Percentiles rank a stretch among this genome's conserved stretches.
These are phyloP conservation scores for Neurospora sp. DNA, from an alignment of 495 filamentous ascomycete species.

Conservation along the genomic window DNA sequence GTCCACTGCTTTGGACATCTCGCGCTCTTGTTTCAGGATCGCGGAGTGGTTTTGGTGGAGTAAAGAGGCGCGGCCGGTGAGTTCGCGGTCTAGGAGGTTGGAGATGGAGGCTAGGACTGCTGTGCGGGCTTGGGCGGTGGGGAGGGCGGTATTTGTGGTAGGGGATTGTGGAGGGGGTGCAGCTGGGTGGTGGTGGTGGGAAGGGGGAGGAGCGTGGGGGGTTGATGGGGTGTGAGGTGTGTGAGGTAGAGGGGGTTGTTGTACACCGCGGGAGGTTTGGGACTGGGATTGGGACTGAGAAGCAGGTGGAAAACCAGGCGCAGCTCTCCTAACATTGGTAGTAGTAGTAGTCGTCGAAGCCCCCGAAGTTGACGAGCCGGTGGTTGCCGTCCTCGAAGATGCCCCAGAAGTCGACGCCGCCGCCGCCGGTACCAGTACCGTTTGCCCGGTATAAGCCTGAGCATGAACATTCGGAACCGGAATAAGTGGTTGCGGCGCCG, in stretches of 20 bases:
- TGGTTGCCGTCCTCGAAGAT: not conserved
- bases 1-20: slow-evolving; percentile 53
- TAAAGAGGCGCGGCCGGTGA: slow-evolving; percentile 61
- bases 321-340: not conserved
- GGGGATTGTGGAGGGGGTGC: too few relatives aligned
- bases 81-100: slow-evolving; percentile 60
- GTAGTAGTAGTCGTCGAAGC: not conserved
- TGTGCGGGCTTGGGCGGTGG: slow-evolving; percentile 50
- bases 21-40: slow-evolving; percentile 61
- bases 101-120: slow-evolving; percentile 70
- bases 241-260: too few relatives aligned
- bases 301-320: not conserved
- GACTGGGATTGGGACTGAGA: not conserved
- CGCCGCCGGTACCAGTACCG: not conserved
- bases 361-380: not conserved
- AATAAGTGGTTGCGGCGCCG: not conserved
- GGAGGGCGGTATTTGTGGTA: too few relatives aligned
- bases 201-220: too few relatives aligned
- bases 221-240: too few relatives aligned
- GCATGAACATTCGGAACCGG: not conserved
- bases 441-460: not conserved
- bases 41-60: slow-evolving; percentile 64
- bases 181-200: too few relatives aligned
- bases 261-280: not conserved
- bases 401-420: not conserved